phyloP scores from a whole-genome alignment of 2,329 filamentous ascomycete genomes.

The Stagonosporopsis rhizophila region DNA sequence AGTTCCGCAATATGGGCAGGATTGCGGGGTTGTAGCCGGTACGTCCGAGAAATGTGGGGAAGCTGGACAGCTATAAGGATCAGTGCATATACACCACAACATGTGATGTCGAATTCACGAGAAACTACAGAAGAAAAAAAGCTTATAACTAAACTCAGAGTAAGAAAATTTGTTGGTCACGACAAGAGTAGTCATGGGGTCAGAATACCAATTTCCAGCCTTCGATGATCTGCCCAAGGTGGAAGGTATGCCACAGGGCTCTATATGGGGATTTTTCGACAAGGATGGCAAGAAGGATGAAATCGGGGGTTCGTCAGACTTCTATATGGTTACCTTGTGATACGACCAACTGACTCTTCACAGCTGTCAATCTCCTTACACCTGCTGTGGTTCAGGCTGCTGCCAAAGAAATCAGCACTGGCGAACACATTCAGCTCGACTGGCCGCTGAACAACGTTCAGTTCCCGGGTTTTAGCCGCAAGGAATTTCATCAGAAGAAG shows the following conservation, averaged over 20 bases:
- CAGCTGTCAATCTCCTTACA: slow-evolving; percentile 54
- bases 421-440: slow-evolving; percentile 59
- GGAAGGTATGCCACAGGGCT: slow-evolving; percentile 43
- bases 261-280: slow-evolving; percentile 46
- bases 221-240: slow-evolving; percentile 45
- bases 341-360: neutral
- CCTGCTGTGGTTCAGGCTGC: slow-evolving; percentile 60
- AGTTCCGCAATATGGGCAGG: neutral
- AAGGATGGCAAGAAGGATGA: slow-evolving; percentile 56
- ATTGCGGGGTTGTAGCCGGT: slow-evolving; percentile 16
- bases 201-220: slow-evolving; percentile 35
- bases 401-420: slow-evolving; percentile 59
- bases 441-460: slow-evolving; percentile 66
- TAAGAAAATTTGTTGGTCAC: slow-evolving; percentile 24
- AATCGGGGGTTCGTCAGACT: slow-evolving; percentile 55
- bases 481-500: slow-evolving; percentile 60
- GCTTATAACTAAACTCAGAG: slow-evolving; percentile 16
- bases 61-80: slow-evolving; percentile 6
- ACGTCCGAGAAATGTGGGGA: slow-evolving; percentile 1
- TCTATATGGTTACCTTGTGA: too few relatives aligned
- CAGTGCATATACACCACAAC: neutral
- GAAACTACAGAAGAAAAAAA: neutral
- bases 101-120: neutral
- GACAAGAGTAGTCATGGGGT: slow-evolving; percentile 15
- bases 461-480: slow-evolving; percentile 61